These are phyloP conservation scores for Quercus cerris DNA, from an alignment of 306 rosid genomes.

Conservation along the genomic window DNA sequence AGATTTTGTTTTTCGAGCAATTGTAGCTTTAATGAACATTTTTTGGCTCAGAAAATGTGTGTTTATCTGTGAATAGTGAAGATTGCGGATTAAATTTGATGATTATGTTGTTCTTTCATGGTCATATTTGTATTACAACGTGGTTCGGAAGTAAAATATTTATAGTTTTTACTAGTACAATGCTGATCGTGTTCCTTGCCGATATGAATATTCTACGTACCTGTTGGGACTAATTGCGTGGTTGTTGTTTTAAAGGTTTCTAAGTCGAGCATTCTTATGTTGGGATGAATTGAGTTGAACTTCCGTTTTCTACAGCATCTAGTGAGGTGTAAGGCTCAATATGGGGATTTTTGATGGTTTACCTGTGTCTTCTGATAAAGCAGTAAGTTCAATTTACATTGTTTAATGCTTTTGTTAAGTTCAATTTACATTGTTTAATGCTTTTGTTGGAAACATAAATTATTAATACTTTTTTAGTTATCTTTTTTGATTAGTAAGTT, in stretches of 20 bases:
- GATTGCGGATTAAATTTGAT: too few relatives aligned
- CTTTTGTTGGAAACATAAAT: conserved; percentile 6
- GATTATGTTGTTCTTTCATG: neutral
- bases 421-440: neutral
- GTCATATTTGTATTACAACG: neutral
- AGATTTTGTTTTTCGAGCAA: neutral
- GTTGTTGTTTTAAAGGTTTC: neutral
- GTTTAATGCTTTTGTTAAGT: conserved; percentile 8
- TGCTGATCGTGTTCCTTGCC: too few relatives aligned
- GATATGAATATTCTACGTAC: too few relatives aligned
- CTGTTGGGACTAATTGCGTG: neutral
- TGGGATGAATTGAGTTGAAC: conserved; percentile 37
- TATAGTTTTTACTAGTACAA: neutral
- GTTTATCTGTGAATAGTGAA: neutral
- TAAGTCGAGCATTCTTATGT: conserved; percentile 17
- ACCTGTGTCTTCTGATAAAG: conserved; percentile 79
- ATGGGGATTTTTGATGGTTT: conserved; percentile 95
- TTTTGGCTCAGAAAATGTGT: neutral
- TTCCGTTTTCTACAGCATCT: conserved; percentile 30
- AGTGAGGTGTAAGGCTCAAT: conserved; percentile 34
- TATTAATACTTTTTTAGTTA: neutral
- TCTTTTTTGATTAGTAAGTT: too few relatives aligned
- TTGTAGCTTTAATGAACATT: neutral
- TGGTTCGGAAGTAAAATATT: neutral
- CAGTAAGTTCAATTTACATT: conserved; percentile 42